Percentiles rank a stretch among this genome's conserved stretches.
These are phyloP conservation scores for Leptographium lundbergii DNA, from an alignment of 2,329 filamentous ascomycete genomes.

Conservation along the genomic window DNA sequence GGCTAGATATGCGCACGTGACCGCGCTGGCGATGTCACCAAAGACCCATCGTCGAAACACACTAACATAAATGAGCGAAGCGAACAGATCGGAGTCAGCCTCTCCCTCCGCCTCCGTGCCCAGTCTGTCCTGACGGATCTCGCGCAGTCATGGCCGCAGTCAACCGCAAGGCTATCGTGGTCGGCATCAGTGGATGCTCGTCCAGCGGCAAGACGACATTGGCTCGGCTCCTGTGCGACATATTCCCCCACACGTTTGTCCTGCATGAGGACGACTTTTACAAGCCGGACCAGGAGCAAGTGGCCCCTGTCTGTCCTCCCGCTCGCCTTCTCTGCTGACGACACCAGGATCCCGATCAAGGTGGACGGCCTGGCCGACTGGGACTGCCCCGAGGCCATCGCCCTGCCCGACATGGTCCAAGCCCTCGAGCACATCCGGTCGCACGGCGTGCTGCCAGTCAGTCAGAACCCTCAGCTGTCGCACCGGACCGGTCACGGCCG, in stretches of 20 bases:
- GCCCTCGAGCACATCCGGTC: slow-evolving; percentile 58
- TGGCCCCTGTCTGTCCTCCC: slow-evolving; percentile 3
- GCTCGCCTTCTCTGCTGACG: neutral
- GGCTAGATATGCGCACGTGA: neutral
- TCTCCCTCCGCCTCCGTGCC: no score
- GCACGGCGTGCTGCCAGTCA: slow-evolving; percentile 52
- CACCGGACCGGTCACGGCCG: slow-evolving; percentile 17
- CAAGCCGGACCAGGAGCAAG: slow-evolving; percentile 59
- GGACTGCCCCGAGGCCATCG: slow-evolving; percentile 75
- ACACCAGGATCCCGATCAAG: slow-evolving; percentile 37
- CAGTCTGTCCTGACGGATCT: neutral
- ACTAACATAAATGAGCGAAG: neutral
- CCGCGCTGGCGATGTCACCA: neutral
- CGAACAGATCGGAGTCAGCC: no score
- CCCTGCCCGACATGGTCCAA: slow-evolving; percentile 53
- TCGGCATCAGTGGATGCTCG: slow-evolving; percentile 81
- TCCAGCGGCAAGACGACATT: slow-evolving; percentile 94
- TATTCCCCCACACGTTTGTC: slow-evolving; percentile 69
- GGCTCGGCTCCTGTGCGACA: slow-evolving; percentile 67
- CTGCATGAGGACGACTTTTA: slow-evolving; percentile 97
- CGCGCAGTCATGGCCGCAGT: slow-evolving; percentile 10
- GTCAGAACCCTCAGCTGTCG: slow-evolving; percentile 18
- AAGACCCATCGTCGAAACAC: neutral
- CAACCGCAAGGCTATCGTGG: slow-evolving; percentile 42
- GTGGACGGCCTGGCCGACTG: slow-evolving; percentile 61